Evolutionary conservation across 2,329 filamentous ascomycete genomes (phyloP).

Genomic region (Magnaporthiopsis incrustans): DNA sequence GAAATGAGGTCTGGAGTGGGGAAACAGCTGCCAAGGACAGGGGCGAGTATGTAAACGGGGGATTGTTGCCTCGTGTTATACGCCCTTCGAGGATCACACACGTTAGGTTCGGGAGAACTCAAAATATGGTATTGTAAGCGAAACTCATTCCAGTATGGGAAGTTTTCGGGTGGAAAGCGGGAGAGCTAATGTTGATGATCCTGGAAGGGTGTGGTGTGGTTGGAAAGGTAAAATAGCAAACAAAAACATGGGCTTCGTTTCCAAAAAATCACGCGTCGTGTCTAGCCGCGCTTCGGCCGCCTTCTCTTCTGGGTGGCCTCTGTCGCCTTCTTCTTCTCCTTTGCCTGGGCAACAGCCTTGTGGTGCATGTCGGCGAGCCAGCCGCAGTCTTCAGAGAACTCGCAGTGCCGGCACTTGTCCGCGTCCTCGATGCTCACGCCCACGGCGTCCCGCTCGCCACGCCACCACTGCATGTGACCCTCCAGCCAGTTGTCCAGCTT

Average conservation of each 20-base stretch:
- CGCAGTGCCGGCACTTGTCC: constrained; percentile 78
- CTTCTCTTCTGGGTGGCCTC: not conserved
- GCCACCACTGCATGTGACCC: constrained; percentile 77
- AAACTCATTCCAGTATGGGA: too few relatives aligned
- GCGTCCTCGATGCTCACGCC: constrained; percentile 80
- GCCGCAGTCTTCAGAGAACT: constrained; percentile 69
- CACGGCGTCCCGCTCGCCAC: constrained; percentile 58
- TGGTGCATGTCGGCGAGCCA: constrained; percentile 47
- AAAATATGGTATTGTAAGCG: too few relatives aligned
- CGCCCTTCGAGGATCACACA: too few relatives aligned
- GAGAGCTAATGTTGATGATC: too few relatives aligned
- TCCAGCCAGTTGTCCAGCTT: constrained; percentile 58
- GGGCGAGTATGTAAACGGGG: too few relatives aligned
- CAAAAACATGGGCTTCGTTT: not conserved
- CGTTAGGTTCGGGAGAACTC: too few relatives aligned
- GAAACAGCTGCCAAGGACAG: too few relatives aligned
- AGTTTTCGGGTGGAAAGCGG: too few relatives aligned
- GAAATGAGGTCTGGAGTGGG: too few relatives aligned
- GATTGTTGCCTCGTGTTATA: too few relatives aligned
- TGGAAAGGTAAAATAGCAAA: not conserved
- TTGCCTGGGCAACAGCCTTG: not conserved
- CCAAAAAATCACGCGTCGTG: not conserved
- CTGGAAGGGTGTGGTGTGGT: too few relatives aligned
- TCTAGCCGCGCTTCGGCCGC: not conserved
- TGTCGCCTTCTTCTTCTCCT: not conserved